Conservation (phyloP, 176 grass and related monocot species). For the Zoysia pacifica region DNA sequence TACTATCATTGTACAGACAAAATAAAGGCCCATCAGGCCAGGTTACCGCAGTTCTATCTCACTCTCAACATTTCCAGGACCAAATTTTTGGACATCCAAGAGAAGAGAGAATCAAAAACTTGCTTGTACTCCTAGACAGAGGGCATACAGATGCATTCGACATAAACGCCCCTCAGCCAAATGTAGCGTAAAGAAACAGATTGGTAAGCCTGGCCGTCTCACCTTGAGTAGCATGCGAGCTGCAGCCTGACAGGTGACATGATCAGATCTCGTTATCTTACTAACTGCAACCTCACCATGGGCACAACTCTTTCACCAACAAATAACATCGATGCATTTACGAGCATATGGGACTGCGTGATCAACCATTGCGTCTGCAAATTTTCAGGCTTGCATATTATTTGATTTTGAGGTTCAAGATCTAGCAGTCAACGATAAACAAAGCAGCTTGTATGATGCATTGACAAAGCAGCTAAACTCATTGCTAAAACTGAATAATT, state of each 20-base stretch:
- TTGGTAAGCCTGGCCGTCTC: conserved; percentile 4
- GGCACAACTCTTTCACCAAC: neutral
- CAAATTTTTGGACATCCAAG: neutral
- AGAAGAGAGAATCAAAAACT: neutral
- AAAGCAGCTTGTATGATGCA: neutral
- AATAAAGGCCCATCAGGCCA: neutral
- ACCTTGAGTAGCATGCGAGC: conserved; percentile 46
- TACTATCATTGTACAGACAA: neutral
- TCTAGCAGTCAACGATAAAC: neutral
- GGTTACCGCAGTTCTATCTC: neutral
- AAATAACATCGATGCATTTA: neutral
- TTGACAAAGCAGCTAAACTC: neutral
- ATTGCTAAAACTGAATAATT: neutral
- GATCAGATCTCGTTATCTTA: neutral
- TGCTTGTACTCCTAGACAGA: neutral
- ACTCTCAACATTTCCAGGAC: neutral
- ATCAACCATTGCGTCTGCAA: neutral
- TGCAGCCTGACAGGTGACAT: conserved; percentile 13
- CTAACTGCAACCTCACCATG: neutral
- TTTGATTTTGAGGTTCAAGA: neutral
- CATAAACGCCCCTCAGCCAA: neutral
- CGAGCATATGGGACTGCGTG: neutral
- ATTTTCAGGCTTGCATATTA: neutral
- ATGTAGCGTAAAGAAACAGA: conserved; percentile 11
- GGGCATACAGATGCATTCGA: neutral